Percentiles rank a stretch among this genome's conserved stretches.
Conservation (phyloP, 2,329 filamentous ascomycete genomes). For the Venturia aucupariae region DNA sequence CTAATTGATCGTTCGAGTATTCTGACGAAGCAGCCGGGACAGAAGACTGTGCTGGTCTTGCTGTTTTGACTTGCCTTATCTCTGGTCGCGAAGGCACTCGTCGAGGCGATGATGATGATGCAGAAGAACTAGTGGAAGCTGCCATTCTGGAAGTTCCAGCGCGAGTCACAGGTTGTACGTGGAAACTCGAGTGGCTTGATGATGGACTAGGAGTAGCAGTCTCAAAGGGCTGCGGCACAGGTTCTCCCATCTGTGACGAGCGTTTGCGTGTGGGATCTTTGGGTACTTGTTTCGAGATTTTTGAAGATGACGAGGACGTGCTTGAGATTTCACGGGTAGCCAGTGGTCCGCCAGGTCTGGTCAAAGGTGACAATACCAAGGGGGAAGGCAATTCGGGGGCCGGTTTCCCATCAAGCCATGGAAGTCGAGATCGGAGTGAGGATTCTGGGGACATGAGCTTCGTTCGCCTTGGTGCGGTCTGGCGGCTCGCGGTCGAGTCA, state of each 20-base stretch:
- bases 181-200: background rate
- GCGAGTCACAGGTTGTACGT: background rate
- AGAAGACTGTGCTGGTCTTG: background rate
- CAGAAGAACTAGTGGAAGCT: background rate
- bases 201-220: background rate
- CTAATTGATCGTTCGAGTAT: background rate
- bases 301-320: background rate
- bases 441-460: constrained; percentile 4
- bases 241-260: background rate
- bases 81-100: background rate
- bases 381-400: background rate
- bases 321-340: background rate
- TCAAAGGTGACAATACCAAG: background rate
- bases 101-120: background rate
- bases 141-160: background rate
- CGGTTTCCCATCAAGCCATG: constrained; percentile 11
- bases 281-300: background rate
- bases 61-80: background rate
- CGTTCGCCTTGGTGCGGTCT: background rate
- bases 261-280: background rate
- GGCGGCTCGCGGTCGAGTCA: background rate
- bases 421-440: constrained; percentile 11
- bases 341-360: background rate
- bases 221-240: background rate
- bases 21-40: background rate